Conservation (phyloP, 2,329 filamentous ascomycete species). For the Fusarium subglutinans region DNA sequence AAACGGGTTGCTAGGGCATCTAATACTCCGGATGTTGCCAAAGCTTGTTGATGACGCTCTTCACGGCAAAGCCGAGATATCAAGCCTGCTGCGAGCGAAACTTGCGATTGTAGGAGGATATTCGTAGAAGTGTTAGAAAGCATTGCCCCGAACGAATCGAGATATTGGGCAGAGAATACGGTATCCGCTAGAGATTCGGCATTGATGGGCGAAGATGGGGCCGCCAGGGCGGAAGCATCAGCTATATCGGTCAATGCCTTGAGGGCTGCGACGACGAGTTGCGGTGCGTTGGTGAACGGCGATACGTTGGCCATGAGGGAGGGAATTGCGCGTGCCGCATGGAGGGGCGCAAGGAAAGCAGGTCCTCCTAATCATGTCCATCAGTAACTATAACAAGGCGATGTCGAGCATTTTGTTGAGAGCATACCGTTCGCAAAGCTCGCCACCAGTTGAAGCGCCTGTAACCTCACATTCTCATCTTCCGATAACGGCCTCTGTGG, state of each 20-base stretch:
- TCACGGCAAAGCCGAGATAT: conserved; percentile 71
- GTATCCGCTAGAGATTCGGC: conserved; percentile 65
- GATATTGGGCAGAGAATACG: conserved; percentile 70
- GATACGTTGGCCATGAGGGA: conserved; percentile 77
- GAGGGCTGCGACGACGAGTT: conserved; percentile 77
- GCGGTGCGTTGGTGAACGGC: conserved; percentile 68
- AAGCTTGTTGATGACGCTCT: conserved; percentile 73
- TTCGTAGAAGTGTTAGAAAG: conserved; percentile 66
- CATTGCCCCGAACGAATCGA: conserved; percentile 72
- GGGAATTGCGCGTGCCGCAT: conserved; percentile 73
- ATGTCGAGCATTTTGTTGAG: background rate
- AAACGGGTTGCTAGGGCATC: conserved; percentile 81
- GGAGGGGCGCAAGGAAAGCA: conserved; percentile 78
- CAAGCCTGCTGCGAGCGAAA: conserved; percentile 66
- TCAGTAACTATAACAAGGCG: conserved; percentile 21
- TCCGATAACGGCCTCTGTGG: conserved; percentile 58
- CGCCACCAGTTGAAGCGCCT: conserved; percentile 84
- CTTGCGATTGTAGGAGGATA: conserved; percentile 67
- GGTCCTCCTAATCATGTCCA: conserved; percentile 71
- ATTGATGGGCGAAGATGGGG: conserved; percentile 59
- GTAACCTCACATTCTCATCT: conserved; percentile 75
- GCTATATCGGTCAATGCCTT: conserved; percentile 77
- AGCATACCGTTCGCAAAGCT: conserved; percentile 83
- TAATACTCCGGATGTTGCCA: conserved; percentile 78
- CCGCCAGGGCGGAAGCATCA: conserved; percentile 68